Evolutionary conservation across 257 asterid genomes (phyloP), one percentile per base, ranked within the genome.

Genomic region (Penstemon barbatus): DNA sequence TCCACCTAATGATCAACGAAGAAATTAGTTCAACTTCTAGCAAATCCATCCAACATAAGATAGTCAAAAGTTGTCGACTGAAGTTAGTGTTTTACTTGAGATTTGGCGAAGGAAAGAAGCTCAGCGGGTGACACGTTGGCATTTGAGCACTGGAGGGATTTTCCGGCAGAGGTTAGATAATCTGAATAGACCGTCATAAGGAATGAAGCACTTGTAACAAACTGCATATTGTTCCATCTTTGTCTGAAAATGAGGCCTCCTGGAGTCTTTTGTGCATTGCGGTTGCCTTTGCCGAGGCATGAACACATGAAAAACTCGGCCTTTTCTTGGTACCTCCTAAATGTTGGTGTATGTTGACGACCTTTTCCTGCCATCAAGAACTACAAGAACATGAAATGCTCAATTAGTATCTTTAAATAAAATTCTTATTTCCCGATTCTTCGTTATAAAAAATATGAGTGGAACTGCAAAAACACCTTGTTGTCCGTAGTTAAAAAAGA

Each of bases 161-260:
- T 83, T 46, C 95, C 80, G 3, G 96, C 95, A 48, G 99, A 93
- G 4, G 95, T 44, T 2, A 93, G 86, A 68, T 93, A 90, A 46
- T 93, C 99, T 1, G 97, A 84, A 82, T 93, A 93, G 73, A 89
- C 95, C 7, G 97, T 78, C 75, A 76, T 73, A 42, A 93, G 92
- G 85, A 90, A 93, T 0, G 99, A 83, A 70, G 97, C 95, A 72
- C 96, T 84, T 3, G 99, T 87, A 5, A 91, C 99, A 82, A 90
- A 93, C 84, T 91, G 99, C 96, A 93, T 70, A 71, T 93, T 93
- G 92, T 93, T 93, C 99, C 99, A 93, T 69, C 92, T 80, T 78
- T 93, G 99, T 40, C 91, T 77, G 86, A 75, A 93, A 71, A 90
- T 86, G 57, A 93, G 95, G 65, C 99, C 99, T 44, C 89, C 96